Base-by-base conservation (phyloP, 2,329 filamentous ascomycete species). In the Colletotrichum theobromicola region DNA sequence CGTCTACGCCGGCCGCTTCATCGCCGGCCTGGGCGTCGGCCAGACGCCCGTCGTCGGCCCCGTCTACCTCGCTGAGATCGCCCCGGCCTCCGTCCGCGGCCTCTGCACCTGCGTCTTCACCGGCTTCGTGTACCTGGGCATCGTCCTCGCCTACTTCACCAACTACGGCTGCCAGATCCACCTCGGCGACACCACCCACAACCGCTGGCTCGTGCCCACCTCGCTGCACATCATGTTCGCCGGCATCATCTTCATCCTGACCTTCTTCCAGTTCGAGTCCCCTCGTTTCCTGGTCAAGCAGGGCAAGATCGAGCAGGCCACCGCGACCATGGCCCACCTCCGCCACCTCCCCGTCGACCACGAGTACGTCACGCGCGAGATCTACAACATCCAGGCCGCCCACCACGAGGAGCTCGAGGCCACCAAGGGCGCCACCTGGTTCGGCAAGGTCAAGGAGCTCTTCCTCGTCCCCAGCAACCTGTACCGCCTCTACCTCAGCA, bases 171-270 rank as follows among this genome's bases (percentile, higher is more conserved):
- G 84, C 68, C 82, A 87, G 71, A 68, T 91, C 57, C 84, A 91
- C 80, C 83, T 92, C 26, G 82, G 84, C 28, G 84, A 87, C 63
- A 78, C 81, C n/a, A 86, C 84, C 4, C 83, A 86, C 71, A 85
- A 85, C 68, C 86, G 88, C 76, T 91, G 90, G 90, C 88, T 93
- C 57, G 89, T 95, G 0, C 94, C 94, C 0, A 95, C 93, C 55
- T 92, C 91, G 77, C 86, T 96, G 72, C 94, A 96, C 81, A 87
- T 96, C 82, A 95, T 95, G 80, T 95, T 96, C 79, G 92, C 94
- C 3, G 90, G 90, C 6, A 83, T 96, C 75, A 95, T 95, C 80
- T 90, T 94, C 79, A 78, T 91, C 70, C 87, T 95, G 16, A 94
- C 91, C 13, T 93, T 94, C 81, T 89, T 93, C 77, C 90, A 93